phyloP scores from a whole-genome alignment of 148 eudicot genomes.

The Tetragonia tetragonoides region DNA sequence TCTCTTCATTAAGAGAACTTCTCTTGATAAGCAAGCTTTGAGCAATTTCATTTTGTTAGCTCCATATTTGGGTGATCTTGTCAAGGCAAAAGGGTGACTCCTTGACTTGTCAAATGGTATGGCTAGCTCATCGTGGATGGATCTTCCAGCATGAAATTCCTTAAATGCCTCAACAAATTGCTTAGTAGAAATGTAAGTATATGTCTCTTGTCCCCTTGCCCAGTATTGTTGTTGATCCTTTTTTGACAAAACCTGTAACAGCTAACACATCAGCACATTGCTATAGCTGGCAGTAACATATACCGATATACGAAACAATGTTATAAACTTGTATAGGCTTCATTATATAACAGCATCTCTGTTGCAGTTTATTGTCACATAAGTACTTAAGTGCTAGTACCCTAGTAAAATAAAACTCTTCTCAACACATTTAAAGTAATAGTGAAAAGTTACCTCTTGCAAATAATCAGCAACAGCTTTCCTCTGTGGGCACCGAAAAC shows the following conservation, averaged over 20 bases:
- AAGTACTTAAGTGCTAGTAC: too few relatives aligned
- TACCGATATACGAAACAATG: background rate
- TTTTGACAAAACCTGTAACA: slow-evolving; percentile 36
- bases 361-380: too few relatives aligned
- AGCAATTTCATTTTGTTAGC: slow-evolving; percentile 45
- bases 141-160: slow-evolving; percentile 36
- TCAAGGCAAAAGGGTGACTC: slow-evolving; percentile 38
- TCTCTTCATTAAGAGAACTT: slow-evolving; percentile 55
- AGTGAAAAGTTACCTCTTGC: slow-evolving; percentile 34
- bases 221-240: slow-evolving; percentile 49
- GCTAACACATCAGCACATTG: background rate
- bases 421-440: too few relatives aligned
- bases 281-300: background rate
- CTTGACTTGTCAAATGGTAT: slow-evolving; percentile 34
- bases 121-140: slow-evolving; percentile 28
- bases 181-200: slow-evolving; percentile 29
- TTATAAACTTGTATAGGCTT: too few relatives aligned
- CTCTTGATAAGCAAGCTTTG: slow-evolving; percentile 57
- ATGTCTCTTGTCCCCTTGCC: slow-evolving; percentile 30
- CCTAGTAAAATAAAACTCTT: too few relatives aligned
- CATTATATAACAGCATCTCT: too few relatives aligned
- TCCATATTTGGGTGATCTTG: slow-evolving; percentile 42
- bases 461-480: slow-evolving; percentile 33
- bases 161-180: slow-evolving; percentile 35
- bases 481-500: slow-evolving; percentile 28